A percentile compares a stretch with the other conserved stretches of the same genome.
Conservation (phyloP, 1,284 basidiomycete species). For the Ustilago nuda region DNA sequence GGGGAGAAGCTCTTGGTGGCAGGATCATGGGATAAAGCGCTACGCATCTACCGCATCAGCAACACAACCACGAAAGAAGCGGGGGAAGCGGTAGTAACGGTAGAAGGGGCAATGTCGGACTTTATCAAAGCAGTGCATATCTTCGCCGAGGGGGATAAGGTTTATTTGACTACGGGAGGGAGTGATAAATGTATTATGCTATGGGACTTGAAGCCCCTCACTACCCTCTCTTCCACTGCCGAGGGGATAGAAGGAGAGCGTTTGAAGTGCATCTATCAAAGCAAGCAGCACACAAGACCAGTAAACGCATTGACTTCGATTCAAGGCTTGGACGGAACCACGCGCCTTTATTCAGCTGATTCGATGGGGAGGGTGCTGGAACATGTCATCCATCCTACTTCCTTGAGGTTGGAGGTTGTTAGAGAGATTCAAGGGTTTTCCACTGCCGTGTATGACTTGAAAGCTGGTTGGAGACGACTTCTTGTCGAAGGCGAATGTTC, state of each 20-base stretch:
- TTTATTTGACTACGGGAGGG: slow-evolving; percentile 37
- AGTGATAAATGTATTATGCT: slow-evolving; percentile 45
- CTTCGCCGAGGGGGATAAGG: slow-evolving; percentile 5
- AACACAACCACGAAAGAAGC: not conserved
- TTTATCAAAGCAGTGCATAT: slow-evolving; percentile 50
- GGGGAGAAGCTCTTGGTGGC: slow-evolving; percentile 27
- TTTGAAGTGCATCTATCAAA: slow-evolving; percentile 15
- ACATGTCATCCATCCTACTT: slow-evolving; percentile 10
- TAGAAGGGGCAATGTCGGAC: slow-evolving; percentile 36
- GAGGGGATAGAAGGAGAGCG: not conserved
- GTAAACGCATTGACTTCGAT: slow-evolving; percentile 33
- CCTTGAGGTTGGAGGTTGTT: slow-evolving; percentile 7
- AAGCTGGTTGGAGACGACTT: slow-evolving; percentile 7
- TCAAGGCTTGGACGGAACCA: not conserved
- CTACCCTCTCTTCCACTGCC: not conserved
- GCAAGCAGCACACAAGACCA: slow-evolving; percentile 43
- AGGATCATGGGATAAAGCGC: slow-evolving; percentile 45
- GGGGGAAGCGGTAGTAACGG: not conserved
- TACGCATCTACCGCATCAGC: slow-evolving; percentile 24
- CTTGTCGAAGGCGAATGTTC: slow-evolving; percentile 17
- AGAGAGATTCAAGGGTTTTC: slow-evolving; percentile 42
- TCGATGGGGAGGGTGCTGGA: slow-evolving; percentile 51
- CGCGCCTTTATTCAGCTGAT: slow-evolving; percentile 45
- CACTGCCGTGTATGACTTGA: slow-evolving; percentile 41
- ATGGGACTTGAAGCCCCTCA: slow-evolving; percentile 17